Evolutionary conservation across 2,329 filamentous ascomycete species (phyloP), one percentile per base, ranked within the genome.

Genomic region (Fusarium sp.): DNA sequence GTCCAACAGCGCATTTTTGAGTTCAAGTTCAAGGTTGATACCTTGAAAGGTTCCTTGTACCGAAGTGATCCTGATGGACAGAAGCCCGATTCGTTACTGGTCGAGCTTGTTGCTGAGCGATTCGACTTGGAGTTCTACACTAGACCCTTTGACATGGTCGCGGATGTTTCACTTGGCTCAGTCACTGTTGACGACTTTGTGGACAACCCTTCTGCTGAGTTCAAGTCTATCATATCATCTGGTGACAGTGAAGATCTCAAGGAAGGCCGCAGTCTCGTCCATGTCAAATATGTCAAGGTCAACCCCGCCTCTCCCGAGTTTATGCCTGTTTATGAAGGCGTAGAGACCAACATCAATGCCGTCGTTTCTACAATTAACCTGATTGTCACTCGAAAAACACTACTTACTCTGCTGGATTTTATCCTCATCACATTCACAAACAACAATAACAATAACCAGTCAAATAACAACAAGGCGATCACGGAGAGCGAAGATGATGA

Each of bases 171-270:
- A 1, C 86, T 99, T 12, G 92, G 92, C 16, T 94, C 93, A 3
- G 84, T 99, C 20, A 93, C 91, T 1, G 89, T 99, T 5, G 95
- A 98, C 75, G 96, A 99, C 77, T 94, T 98, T 76, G 95, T 99
- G 11, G 95, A 96, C 70, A 92, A 95, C 56, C 90, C 94, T 0
- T 84, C 93, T 0, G 91, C 92, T 10, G 95, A 98, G 75, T 99
- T 99, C 84, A 97, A 96, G 80, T 95, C 95, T 27, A 97, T 99
- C 53, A 89, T 99, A n/a, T 97, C 94, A 0, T 98, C 96, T 2
- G 88, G 88, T 1, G 89, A 91, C 50, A 80, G 82, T 9, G 88
- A 90, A 45, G 95, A 97, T 75, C 89, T 91, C 27, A 87, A 90
- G 47, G 88, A 92, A 62, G 90, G 93, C 65, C 88, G 92, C 63